Conservation (phyloP, 2,329 filamentous ascomycete genomes). For the Cladorrhinum sp. region DNA sequence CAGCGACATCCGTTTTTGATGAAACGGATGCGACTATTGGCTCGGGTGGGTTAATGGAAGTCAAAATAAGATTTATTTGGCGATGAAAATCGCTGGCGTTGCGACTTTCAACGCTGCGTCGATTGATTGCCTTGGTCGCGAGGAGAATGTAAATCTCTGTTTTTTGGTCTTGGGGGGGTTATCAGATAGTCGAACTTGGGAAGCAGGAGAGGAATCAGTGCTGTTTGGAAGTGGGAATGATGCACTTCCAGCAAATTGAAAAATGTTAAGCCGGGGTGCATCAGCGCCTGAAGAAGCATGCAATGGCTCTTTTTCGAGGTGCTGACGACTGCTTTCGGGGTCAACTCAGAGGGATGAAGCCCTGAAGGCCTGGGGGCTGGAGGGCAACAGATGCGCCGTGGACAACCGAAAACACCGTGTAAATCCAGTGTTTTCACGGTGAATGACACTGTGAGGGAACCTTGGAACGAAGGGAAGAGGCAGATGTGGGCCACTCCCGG, state of each 20-base stretch:
- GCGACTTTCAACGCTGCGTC: constrained; percentile 26
- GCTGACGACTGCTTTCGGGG: constrained; percentile 18
- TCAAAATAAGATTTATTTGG: constrained; percentile 28
- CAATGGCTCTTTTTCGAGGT: constrained; percentile 11
- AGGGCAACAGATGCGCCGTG: constrained; percentile 2
- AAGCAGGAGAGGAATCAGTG: constrained; percentile 16
- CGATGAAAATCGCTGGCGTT: constrained; percentile 36
- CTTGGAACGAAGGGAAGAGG: background rate
- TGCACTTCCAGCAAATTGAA: constrained; percentile 15
- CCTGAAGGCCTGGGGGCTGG: constrained; percentile 19
- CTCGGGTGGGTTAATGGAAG: constrained; percentile 36
- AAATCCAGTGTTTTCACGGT: background rate
- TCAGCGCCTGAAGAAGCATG: constrained; percentile 19
- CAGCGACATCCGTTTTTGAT: constrained; percentile 67
- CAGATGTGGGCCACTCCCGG: background rate
- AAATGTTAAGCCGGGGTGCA: constrained; percentile 27
- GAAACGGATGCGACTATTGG: constrained; percentile 52
- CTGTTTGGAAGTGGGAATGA: constrained; percentile 7
- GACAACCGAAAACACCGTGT: constrained; percentile 17
- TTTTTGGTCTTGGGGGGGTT: constrained; percentile 24
- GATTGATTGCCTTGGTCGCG: constrained; percentile 24
- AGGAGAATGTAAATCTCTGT: constrained; percentile 29
- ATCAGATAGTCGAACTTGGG: constrained; percentile 12
- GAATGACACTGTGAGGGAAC: background rate
- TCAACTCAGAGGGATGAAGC: constrained; percentile 14